Conservation (phyloP, 1,284 basidiomycete species). For the Ceratobasidium sp. region DNA sequence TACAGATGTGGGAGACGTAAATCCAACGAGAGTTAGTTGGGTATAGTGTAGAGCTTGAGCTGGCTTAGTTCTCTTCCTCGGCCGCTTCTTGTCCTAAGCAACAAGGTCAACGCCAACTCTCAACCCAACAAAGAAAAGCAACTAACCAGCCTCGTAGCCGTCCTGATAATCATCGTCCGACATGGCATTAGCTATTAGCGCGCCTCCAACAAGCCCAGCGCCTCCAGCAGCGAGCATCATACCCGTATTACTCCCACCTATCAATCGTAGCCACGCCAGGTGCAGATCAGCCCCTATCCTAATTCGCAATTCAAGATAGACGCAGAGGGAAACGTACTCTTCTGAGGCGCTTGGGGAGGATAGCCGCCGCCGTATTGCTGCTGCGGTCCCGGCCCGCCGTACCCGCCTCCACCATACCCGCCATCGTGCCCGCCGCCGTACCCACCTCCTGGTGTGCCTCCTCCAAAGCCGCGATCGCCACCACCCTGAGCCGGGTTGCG, state of each 20-base stretch:
- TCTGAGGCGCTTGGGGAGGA: conserved; percentile 15
- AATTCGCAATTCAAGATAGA: background rate
- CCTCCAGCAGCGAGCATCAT: conserved; percentile 22
- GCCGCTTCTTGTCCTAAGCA: conserved; percentile 21
- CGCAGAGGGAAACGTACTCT: conserved; percentile 1
- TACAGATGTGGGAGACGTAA: background rate
- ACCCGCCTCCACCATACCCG: background rate
- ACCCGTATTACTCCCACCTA: conserved; percentile 33
- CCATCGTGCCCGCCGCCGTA: background rate
- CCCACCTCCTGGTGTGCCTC: background rate
- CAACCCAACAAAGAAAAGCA: background rate
- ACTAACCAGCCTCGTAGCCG: conserved; percentile 31
- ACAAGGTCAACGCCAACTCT: background rate
- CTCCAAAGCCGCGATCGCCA: conserved; percentile 1
- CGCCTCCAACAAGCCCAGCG: conserved; percentile 25
- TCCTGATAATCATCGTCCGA: conserved; percentile 37
- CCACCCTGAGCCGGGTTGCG: background rate
- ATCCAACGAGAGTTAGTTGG: background rate
- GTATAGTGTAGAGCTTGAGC: background rate
- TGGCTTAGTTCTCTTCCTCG: conserved; percentile 30
- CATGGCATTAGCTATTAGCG: conserved; percentile 24
- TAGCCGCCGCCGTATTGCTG: conserved; percentile 4
- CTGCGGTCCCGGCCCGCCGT: background rate
- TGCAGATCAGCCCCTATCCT: background rate
- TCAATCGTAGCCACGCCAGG: too few relatives aligned